Base-by-base conservation (phyloP, 2,329 filamentous ascomycete genomes). In the Colletotrichum musae region DNA sequence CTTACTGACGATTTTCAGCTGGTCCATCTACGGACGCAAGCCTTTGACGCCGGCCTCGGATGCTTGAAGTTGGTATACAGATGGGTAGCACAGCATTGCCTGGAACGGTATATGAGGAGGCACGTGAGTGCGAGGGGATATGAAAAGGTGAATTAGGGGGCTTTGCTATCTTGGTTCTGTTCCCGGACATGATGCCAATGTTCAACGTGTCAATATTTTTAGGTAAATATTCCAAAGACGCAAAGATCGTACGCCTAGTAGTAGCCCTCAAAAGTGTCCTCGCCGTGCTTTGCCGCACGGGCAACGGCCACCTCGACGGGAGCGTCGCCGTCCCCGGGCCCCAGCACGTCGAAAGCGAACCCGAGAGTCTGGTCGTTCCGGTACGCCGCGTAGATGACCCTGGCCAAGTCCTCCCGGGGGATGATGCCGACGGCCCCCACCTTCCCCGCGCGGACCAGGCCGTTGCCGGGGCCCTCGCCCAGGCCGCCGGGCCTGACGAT, bases 381-480 rank as follows among this genome's bases (percentile, higher is more conserved):
- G 52, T 85, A 75, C 60, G 79, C 78, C 45, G 78, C 80, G 6
- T 82, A 77, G 1, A 85, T 78, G 9, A 81, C 80, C 39, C 74
- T 73, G 7, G 84, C 84, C 2, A 86, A 82, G 76, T 86, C 84
- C 70, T 82, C 80, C 18, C 84, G 74, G 18, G 77, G 77, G 45
- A 86, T 78, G 60, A 73, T 79, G 0, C 74, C 73, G 2, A 71
- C 73, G 18, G 83, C 59, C 56, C 81, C 79, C 12, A 83, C 80
- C 72, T 80, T 80, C 4, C 85, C 85, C 1, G 84, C 80, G 7
- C 73, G 76, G 5, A 85, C 77, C 43, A 73, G 81, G 5, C 82
- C 83, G 21, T 72, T 79, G 5, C 74, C 79, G 2, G 75, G 72
- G 2, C 81, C 80, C 26, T 83, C 76, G n/a, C 72, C 78, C 57